Base-by-base conservation (phyloP, 768 basidiomycete species). In the Strobilomyces confusus region DNA sequence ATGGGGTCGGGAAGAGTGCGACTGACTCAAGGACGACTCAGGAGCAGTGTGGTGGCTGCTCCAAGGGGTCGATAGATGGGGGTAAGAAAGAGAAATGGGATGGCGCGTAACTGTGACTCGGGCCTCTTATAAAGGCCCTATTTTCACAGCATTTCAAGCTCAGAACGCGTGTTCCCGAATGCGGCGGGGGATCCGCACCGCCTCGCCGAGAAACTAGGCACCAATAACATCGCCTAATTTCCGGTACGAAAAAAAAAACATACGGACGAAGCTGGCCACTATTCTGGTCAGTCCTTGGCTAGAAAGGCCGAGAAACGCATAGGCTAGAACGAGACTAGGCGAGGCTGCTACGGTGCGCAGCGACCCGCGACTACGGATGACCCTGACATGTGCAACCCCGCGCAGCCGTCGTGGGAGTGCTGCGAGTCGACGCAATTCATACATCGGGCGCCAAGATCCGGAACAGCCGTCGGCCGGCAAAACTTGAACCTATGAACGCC, bases 81-180 rank as follows among this genome's bases (percentile, higher is more conserved):
- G 59, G 69, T 19, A 22, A 6, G 52, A 20, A 33, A 44, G 57
- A 51, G 45, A 52, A 58, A 50, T 22, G 15, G 48, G n/a, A 57
- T 45, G 32, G 17, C 40, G 29, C 29, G 19, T 1, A 14, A 2
- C 0, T 50, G 26, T 69, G 69, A 69, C 68, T 69, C 69, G 65
- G 40, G 6, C 43, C 15, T 56, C 63, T 69, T 69, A 68, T 71
- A 71, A 64, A 56, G 43, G 47, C 30, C 22, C 25, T 23, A n/a
- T 58, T 58, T 58, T 62, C 68, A 69, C 62, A 57, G 68, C 68
- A 61, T 71, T 69, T 69, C 69, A 71, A 69, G 54, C 68, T 69
- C 69, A 71, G 68, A 68, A 60, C 69, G 59, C 57, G 48, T 44
- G 57, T 63, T 61, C 47, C 65, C 58, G 57, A 55, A 41, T 25